Conservation (phyloP, 2,329 filamentous ascomycete genomes). For the Claviceps africana region DNA sequence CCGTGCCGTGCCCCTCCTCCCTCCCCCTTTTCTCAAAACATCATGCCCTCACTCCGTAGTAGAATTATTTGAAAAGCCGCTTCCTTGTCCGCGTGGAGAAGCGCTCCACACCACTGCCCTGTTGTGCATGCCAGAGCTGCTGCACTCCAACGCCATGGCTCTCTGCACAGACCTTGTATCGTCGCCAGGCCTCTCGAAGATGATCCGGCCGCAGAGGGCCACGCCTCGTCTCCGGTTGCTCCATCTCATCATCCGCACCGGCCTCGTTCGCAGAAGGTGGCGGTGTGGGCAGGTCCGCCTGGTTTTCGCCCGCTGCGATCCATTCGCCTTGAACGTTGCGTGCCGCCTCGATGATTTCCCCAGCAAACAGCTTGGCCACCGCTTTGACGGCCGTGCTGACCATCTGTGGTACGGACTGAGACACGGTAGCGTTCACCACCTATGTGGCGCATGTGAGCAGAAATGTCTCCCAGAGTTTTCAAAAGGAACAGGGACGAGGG, state of each 20-base stretch:
- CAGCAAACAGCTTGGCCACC: conserved; percentile 64
- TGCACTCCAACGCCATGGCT: conserved; percentile 49
- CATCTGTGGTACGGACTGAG: conserved; percentile 60
- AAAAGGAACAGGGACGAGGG: background rate
- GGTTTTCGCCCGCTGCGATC: conserved; percentile 45
- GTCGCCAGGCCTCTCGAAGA: conserved; percentile 55
- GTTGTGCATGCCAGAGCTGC: conserved; percentile 47
- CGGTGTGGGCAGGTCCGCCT: conserved; percentile 36
- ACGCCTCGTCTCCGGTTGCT: conserved; percentile 18
- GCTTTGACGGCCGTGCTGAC: conserved; percentile 64
- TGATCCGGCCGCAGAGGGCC: conserved; percentile 60
- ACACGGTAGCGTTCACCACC: conserved; percentile 69
- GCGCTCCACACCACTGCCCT: conserved; percentile 43
- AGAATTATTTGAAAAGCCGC: conserved; percentile 35
- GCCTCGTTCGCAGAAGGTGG: conserved; percentile 21
- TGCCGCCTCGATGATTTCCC: conserved; percentile 60
- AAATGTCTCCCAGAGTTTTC: no score
- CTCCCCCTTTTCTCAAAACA: background rate
- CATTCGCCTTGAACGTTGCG: conserved; percentile 59
- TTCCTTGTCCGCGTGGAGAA: conserved; percentile 40
- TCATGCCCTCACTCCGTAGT: background rate
- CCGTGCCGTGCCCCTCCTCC: background rate
- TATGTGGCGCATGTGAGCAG: conserved; percentile 13
- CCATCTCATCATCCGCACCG: conserved; percentile 19
- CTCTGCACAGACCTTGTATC: conserved; percentile 50